Base-by-base conservation (phyloP, 345 rosid species). In the Eucalyptus erythrocorys region DNA sequence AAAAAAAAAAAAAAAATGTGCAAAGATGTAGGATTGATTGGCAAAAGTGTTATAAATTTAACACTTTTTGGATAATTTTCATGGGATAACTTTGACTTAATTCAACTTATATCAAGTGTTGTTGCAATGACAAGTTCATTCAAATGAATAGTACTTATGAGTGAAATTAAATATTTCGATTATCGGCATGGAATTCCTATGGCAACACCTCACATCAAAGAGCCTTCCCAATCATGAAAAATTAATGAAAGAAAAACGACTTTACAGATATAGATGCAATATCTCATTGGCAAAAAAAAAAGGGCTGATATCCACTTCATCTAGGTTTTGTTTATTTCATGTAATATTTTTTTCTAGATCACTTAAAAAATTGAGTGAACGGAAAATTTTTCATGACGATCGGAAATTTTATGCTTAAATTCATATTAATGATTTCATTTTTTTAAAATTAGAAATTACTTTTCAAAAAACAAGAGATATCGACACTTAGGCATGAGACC, bases 401-500 rank as follows among this genome's bases (percentile, higher is more conserved):
- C 4, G 2, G n/a, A 26, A 27, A 59, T 26, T 66, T 66, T 16
- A 32, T 66, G 40, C 22, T 32, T 68, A 32, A 68, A 68, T 68
- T 68, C 1, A 68, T 37, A 9, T 32, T 32, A 68, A 32, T 68
- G 21, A 68, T 16, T 68, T 16, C 6, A 4, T 32, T 66, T 15
- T 64, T 32, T 7, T 7, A 0, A 68, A 68, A 32, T 32, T 32
- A 5, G 12, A 32, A 68, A 32, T 16, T 17, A 32, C 5, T 3
- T 32, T 68, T 68, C 6, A 68, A n/a, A 68, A 68, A 32, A 68
- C 1, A 6, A 32, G 10, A 68, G 79, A 68, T 16, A 68, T 68
- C 6, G 6, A 32, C 3, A 0, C 24, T 32, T 15, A 42, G 42
- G 42, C 22, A 32, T 1, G 2, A 4, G 42, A 68, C 11, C 2